Conservation (phyloP, 164 flowering plant genomes). For the Magnolia officinalis region DNA sequence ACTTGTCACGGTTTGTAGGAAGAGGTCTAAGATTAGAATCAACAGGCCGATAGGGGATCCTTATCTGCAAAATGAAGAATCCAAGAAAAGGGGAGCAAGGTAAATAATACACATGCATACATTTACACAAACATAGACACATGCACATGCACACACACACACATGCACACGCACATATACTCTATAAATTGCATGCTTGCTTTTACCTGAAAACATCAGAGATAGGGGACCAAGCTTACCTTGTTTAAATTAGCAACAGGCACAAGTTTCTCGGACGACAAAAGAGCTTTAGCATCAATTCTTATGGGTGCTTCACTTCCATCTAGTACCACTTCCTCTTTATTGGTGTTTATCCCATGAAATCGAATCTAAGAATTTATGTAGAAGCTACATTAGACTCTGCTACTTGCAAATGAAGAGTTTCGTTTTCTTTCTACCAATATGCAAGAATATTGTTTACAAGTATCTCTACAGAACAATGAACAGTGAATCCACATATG, state of each 20-base stretch:
- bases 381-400: neutral
- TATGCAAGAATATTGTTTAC: neutral
- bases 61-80: slow-evolving; percentile 46
- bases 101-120: neutral
- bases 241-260: slow-evolving; percentile 77
- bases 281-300: slow-evolving; percentile 63
- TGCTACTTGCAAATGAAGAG: neutral
- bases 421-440: neutral
- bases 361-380: slow-evolving; percentile 52
- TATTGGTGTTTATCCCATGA: slow-evolving; percentile 76
- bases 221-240: slow-evolving; percentile 32
- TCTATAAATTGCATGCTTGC: too few relatives aligned
- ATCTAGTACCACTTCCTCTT: slow-evolving; percentile 68
- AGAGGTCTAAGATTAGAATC: slow-evolving; percentile 67
- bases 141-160: too few relatives aligned
- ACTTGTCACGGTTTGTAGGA: slow-evolving; percentile 65
- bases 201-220: neutral
- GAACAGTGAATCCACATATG: neutral
- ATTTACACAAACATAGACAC: neutral
- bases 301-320: slow-evolving; percentile 94
- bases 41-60: slow-evolving; percentile 70
- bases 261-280: slow-evolving; percentile 73
- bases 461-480: neutral
- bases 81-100: neutral
- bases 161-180: too few relatives aligned